Conservation (phyloP, 164 flowering plant genomes). For the Vitis vinifera region ASM3070453v1 NC_081822.1:5841501-5842000, state of each 20-base stretch:
- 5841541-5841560: constrained; percentile 47
- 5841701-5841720: constrained; percentile 41
- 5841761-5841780: constrained; percentile 16
- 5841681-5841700: constrained; percentile 49
- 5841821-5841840: constrained; percentile 8
- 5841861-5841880: constrained; percentile 10
- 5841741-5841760: constrained; percentile 33
- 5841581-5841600: constrained; percentile 58
- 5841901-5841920: neutral
- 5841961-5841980: neutral
- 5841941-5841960: constrained; percentile 1
- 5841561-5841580: constrained; percentile 69
- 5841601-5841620: constrained; percentile 47
- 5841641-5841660: constrained; percentile 52
- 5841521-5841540: constrained; percentile 40
- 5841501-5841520: constrained; percentile 19
- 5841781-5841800: neutral
- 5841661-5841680: constrained; percentile 46
- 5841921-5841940: constrained; percentile 10
- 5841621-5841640: constrained; percentile 62
- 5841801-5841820: constrained; percentile 6
- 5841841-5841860: constrained; percentile 4
- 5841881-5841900: constrained; percentile 9
- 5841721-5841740: constrained; percentile 58
- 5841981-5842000: constrained; percentile 12